phyloP scores from a whole-genome alignment of 2,329 filamentous ascomycete species.

The Colletotrichum sp. region DNA sequence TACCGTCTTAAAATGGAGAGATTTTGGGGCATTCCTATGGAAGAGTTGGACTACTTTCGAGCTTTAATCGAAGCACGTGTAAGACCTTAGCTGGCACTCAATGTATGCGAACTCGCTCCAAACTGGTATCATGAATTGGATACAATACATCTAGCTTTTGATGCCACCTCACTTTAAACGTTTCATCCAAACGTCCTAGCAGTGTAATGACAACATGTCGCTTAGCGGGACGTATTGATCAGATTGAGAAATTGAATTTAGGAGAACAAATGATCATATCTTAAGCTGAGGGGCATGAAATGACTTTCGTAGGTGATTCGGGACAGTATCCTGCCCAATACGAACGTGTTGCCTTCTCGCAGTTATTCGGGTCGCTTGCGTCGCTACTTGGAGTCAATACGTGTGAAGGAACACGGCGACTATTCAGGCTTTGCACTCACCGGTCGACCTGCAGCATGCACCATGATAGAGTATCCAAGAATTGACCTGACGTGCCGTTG shows the following conservation, averaged over 20 bases:
- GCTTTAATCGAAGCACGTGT: not conserved
- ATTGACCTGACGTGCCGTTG: not conserved
- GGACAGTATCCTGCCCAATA: not conserved
- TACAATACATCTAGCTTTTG: accelerated
- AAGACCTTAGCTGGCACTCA: not conserved
- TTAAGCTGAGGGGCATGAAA: not conserved
- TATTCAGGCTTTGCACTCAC: not conserved
- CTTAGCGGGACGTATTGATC: not conserved
- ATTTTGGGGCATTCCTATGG: not conserved
- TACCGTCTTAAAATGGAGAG: not conserved
- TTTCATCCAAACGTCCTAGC: not conserved
- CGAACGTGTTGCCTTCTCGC: not conserved
- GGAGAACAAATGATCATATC: not conserved
- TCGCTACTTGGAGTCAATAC: not conserved
- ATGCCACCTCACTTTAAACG: not conserved
- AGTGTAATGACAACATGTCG: not conserved
- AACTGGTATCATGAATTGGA: not conserved
- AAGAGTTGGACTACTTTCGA: not conserved
- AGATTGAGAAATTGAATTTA: not conserved
- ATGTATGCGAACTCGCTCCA: not conserved
- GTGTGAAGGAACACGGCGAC: not conserved
- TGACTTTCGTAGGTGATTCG: not conserved
- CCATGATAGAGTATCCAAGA: not conserved
- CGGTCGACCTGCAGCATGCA: not conserved
- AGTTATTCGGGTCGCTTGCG: not conserved